A percentile compares a stretch with the other conserved stretches of the same genome.
Conservation (phyloP, 2,329 filamentous ascomycete genomes). For the Fusarium papillatum region DNA sequence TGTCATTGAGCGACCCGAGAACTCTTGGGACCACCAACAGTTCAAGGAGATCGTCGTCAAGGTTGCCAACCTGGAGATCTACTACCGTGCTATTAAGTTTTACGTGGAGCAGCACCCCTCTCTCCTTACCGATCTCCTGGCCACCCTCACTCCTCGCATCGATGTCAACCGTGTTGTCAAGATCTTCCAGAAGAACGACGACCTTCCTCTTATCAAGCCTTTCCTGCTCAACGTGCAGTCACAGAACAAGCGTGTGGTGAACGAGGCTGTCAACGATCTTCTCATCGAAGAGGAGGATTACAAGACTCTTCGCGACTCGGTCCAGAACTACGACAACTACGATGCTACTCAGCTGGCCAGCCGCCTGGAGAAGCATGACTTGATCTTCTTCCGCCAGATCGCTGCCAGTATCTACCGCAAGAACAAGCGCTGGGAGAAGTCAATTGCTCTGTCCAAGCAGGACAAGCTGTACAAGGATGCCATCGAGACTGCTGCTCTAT, state of each 20-base stretch:
- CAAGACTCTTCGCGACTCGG: constrained; percentile 97
- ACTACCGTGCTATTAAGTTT: constrained; percentile 97
- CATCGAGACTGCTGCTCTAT: constrained; percentile 96
- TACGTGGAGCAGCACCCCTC: constrained; percentile 98
- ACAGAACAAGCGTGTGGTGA: constrained; percentile 98
- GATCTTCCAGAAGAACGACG: constrained; percentile 99
- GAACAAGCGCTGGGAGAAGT: constrained; percentile 99
- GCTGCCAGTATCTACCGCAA: constrained; percentile 99
- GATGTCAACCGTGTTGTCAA: constrained; percentile 99
- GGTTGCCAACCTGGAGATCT: constrained; percentile 98
- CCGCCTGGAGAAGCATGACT: constrained; percentile 95
- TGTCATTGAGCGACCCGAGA: constrained; percentile 97
- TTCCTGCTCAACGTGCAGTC: constrained; percentile 96
- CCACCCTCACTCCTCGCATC: constrained; percentile 91
- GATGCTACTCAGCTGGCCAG: constrained; percentile 93
- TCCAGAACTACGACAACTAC: constrained; percentile 99
- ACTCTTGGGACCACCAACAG: constrained; percentile 99
- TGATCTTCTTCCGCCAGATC: constrained; percentile 99
- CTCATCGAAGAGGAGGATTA: constrained; percentile 99
- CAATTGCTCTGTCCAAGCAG: constrained; percentile 96
- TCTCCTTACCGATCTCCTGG: constrained; percentile 93
- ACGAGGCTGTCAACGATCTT: constrained; percentile 97
- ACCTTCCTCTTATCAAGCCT: constrained; percentile 97
- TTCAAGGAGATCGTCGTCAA: constrained; percentile 99
- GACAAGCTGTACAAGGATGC: constrained; percentile 99